Base-by-base conservation (phyloP, 2,329 filamentous ascomycete species). In the Fusarium heterosporum region DNA sequence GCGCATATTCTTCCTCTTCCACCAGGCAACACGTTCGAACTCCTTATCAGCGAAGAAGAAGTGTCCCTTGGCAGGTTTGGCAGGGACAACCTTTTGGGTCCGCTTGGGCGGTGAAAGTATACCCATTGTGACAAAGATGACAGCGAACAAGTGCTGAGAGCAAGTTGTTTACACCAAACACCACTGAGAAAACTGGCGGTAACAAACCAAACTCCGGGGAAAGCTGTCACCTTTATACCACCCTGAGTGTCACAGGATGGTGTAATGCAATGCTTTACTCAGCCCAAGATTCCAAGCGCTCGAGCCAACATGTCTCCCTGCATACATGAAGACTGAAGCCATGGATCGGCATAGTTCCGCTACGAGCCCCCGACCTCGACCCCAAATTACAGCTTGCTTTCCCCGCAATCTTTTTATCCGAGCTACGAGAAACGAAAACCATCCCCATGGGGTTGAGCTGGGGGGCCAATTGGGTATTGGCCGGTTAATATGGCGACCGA, bases 371-470 rank as follows among this genome's bases (percentile, higher is more conserved):
- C 6, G 16, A 8, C 28, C 28, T 6, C 29, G 34, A 17, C 56
- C 26, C 45, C 52, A 29, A 40, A 19, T 28, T 41, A 25, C 19
- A 14, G 45, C 19, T 42, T 41, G 41, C 14, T 39, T 53, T 34
- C 57, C 57, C 57, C 57, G 57, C 57, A 53, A 50, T 25, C 36
- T 36, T 55, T 53, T 61, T 61, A 61, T 40, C 55, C 57, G 45
- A 53, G 32, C 45, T 45, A 51, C 38, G 43, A 39, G 19, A 17
- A 57, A 25, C 57, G 57, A 60, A 60, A 60, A 60, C 14, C 9
- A 17, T 36, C 57, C 39, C 57, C 55, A 34, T 60, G 57, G 57
- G 57, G 56, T 19, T 6, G 2, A 3, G 1, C 4, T 17, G 5
- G 11, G n/a, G 12, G 12, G 2, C 57, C 55, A 60, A 45, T 60